phyloP scores from a whole-genome alignment of 495 filamentous ascomycete genomes.

The Melanomma pulvis-pyrius region DNA sequence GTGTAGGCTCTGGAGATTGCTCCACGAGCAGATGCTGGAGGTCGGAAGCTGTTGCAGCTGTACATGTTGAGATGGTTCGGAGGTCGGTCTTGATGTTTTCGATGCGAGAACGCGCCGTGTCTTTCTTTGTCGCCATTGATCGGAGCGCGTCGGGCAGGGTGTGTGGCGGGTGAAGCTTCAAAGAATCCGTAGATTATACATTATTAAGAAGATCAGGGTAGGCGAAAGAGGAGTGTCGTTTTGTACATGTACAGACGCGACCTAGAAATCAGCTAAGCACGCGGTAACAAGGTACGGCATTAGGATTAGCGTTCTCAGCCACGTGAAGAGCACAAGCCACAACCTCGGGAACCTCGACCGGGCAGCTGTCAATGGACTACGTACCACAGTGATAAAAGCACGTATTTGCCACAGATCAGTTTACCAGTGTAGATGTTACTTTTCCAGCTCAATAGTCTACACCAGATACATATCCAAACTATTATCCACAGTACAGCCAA shows the following conservation, averaged over 20 bases:
- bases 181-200: slow-evolving; percentile 28
- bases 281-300: neutral
- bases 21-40: slow-evolving; percentile 22
- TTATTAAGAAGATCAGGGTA: slow-evolving; percentile 31
- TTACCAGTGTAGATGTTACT: too few relatives aligned
- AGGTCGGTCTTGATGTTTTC: slow-evolving; percentile 52
- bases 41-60: slow-evolving; percentile 50
- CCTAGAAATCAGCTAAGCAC: neutral
- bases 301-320: neutral
- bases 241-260: neutral
- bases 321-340: neutral
- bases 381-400: too few relatives aligned
- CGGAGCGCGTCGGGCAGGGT: neutral
- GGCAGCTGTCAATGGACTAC: too few relatives aligned
- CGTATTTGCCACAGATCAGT: too few relatives aligned
- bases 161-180: neutral
- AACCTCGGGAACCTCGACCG: neutral
- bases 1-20: neutral
- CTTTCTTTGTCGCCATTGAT: slow-evolving; percentile 26
- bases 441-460: too few relatives aligned
- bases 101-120: slow-evolving; percentile 26
- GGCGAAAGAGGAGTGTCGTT: neutral
- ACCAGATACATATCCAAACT: too few relatives aligned
- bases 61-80: slow-evolving; percentile 54
- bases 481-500: too few relatives aligned